Evolutionary conservation across 345 rosid genomes (phyloP).

Genomic region (Gossypium rotundifolium): DNA sequence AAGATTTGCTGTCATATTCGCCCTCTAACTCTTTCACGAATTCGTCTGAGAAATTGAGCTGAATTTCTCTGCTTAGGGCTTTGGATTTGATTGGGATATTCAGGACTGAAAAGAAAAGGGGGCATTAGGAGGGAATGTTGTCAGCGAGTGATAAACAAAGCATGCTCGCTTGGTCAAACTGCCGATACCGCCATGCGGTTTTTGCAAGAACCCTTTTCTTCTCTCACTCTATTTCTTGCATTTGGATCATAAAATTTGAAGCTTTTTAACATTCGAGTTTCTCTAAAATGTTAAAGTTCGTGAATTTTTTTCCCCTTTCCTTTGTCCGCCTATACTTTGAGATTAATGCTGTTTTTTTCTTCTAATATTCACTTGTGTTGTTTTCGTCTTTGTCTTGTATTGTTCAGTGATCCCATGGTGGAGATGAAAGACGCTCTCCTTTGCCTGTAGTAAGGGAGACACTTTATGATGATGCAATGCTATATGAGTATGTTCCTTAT

Average conservation of each 20-base stretch:
- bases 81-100: not conserved
- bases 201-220: conserved; percentile 46
- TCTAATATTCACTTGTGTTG: not conserved
- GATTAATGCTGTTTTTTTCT: not conserved
- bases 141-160: conserved; percentile 53
- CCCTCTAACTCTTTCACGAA: not conserved
- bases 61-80: conserved; percentile 6
- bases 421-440: conserved; percentile 87
- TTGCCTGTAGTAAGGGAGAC: conserved; percentile 94
- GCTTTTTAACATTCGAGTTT: not conserved
- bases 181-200: conserved; percentile 80
- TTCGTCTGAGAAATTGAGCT: not conserved
- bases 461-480: conserved; percentile 68
- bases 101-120: not conserved
- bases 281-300: not conserved
- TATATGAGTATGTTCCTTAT: conserved; percentile 45
- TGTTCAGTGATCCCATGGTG: conserved; percentile 40
- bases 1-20: not conserved
- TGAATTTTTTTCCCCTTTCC: not conserved
- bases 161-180: conserved; percentile 78
- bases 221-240: not conserved
- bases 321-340: too few relatives aligned
- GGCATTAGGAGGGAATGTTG: conserved; percentile 34
- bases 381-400: conserved; percentile 11
- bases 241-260: not conserved